Conservation (phyloP, 495 filamentous ascomycete genomes). For the Aspergillus campestris region DNA sequence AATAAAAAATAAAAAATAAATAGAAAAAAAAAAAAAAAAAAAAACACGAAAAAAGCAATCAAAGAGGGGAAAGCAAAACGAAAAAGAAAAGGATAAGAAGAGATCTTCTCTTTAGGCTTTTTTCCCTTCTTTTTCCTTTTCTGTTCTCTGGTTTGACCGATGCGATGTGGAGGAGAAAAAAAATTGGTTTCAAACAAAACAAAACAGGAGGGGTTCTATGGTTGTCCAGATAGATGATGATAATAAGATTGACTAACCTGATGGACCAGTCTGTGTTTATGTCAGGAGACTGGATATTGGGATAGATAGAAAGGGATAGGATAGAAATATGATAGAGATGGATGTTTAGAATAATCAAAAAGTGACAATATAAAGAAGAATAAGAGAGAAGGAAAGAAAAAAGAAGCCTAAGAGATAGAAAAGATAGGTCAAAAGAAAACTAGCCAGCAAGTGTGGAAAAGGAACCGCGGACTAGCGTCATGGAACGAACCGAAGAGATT, state of each 20-base stretch:
- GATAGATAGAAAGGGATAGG: too few species aligned
- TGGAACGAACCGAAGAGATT: conserved; percentile 4
- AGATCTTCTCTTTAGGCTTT: conserved; percentile 2
- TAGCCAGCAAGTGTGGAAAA: not conserved
- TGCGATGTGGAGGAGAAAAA: not conserved
- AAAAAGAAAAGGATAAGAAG: not conserved
- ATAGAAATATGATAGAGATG: too few species aligned
- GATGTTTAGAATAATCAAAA: not conserved
- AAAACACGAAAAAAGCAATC: conserved; percentile 1
- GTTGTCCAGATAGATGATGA: too few species aligned
- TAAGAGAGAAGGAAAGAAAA: not conserved
- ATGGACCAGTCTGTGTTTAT: too few species aligned
- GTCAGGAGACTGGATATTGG: too few species aligned
- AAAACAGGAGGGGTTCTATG: too few species aligned
- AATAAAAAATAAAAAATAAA: conserved; percentile 1
- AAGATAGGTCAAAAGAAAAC: not conserved
- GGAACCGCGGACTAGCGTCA: not conserved
- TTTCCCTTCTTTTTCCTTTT: conserved; percentile 1
- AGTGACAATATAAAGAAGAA: not conserved
- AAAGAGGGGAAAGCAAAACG: not conserved
- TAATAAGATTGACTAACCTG: too few species aligned
- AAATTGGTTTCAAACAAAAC: not conserved
- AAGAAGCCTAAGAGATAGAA: not conserved
- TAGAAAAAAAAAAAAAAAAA: not conserved
- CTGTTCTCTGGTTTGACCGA: not conserved